Evolutionary conservation across 441 rosid species (phyloP), one percentile per base, ranked within the genome.

Genomic region (Lepidium campestre): DNA sequence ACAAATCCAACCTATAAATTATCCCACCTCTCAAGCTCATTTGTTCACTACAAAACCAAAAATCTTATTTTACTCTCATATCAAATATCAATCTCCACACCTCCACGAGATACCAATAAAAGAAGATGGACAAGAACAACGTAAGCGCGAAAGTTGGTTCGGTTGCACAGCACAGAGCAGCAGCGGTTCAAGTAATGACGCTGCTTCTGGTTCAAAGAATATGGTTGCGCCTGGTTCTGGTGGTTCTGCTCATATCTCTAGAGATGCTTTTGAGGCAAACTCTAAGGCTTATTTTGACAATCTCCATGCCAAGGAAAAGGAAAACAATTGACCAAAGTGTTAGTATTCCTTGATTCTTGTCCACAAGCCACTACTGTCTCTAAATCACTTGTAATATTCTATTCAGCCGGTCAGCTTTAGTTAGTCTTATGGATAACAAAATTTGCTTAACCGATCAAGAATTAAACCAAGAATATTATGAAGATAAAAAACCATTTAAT

Each of bases 181-280:
- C 37, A 36, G 17, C 48, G 12, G 56, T 55, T 32, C 35, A 42
- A 55, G 17, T 58, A 39, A 3, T 39, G 58, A 7, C 4, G 10
- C 20, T 46, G 18, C 39, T 23, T 15, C 57, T 41, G 39, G 7
- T 45, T 2, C 34, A 14, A 55, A 13, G n/a, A 67, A 56, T 25
- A 67, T 46, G 63, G 64, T 65, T 31, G 71, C 25, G 3, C 71
- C 71, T 0, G 45, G 62, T 14, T 54, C 35, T 20, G 62, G 62
- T 47, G 65, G 72, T 18, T 57, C 72, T 17, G 40, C 19, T 23
- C 13, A 44, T n/a, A 45, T 55, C 71, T 5, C 19, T 20, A 44
- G 71, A 22, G 29, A 34, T 47, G 86, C 23, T 13, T 67, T 56
- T 35, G 56, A 67, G 20, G 18, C 59, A 0, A 50, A 64, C 31